Conservation (phyloP, 495 filamentous ascomycete species). For the Aspergillus campestris region DNA sequence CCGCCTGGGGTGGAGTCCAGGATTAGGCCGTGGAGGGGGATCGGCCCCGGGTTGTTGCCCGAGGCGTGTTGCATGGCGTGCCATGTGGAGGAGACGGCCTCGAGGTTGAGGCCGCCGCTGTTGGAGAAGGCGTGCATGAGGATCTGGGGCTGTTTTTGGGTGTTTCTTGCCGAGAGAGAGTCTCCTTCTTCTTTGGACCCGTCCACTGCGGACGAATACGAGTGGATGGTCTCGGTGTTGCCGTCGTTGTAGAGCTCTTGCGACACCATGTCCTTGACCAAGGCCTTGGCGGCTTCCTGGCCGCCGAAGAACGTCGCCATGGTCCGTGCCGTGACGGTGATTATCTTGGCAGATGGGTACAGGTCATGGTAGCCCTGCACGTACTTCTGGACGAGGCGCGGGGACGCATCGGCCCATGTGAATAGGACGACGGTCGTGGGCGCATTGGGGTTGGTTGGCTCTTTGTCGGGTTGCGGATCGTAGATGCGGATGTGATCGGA, state of each 20-base stretch:
- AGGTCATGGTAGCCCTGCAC: conserved; percentile 27
- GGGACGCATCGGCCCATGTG: conserved; percentile 35
- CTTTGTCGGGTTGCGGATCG: neutral
- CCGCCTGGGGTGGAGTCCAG: conserved; percentile 17
- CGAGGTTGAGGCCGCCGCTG: conserved; percentile 8
- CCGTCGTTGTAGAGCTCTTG: neutral
- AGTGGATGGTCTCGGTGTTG: too few relatives aligned
- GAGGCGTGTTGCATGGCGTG: neutral
- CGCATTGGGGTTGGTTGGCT: neutral
- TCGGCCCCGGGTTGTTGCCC: neutral
- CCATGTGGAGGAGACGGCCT: conserved; percentile 6
- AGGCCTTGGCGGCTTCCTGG: neutral
- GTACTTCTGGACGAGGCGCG: conserved; percentile 36
- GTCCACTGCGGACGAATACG: too few relatives aligned
- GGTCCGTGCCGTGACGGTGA: conserved; percentile 12
- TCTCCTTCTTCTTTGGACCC: too few relatives aligned
- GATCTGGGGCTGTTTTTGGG: neutral
- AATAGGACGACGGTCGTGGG: conserved; percentile 32
- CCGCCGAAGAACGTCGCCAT: conserved; percentile 9
- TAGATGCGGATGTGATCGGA: conserved; percentile 7
- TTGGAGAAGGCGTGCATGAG: conserved; percentile 18
- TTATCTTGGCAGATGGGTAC: conserved; percentile 28
- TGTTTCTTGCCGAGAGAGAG: too few relatives aligned
- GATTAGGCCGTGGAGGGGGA: conserved; percentile 9
- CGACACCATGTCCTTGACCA: conserved; percentile 1